Base-by-base conservation (phyloP, 1,284 basidiomycete genomes). In the Takashimella tepidaria region DNA sequence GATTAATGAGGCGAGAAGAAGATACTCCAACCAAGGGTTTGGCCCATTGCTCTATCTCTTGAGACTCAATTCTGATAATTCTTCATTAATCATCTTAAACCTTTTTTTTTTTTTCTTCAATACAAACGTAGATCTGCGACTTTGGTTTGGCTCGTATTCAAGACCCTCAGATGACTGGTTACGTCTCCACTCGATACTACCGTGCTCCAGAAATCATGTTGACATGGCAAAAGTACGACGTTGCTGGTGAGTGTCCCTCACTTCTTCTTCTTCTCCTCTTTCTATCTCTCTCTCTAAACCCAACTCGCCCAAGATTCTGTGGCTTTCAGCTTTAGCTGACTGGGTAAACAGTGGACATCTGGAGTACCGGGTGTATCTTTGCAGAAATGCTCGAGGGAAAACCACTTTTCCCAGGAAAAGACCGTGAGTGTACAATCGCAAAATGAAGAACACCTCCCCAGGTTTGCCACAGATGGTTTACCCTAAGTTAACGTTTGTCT, bases 171-270 rank as follows among this genome's bases (percentile, higher is more conserved):
- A 98, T 99, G 96, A 98, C 96, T 4, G 96, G 96, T 58, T 99
- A 98, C 74, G 95, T 98, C 60, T 98, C 93, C 58, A 99, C 95
- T 54, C 83, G 96, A 66, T 98, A 98, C 79, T 98, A 99, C 77
- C 88, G 96, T 51, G 96, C 95, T 3, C 95, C 95, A 5, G 95
- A 99, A 77, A 98, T 99, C 79, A 99, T 99, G 96, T 83, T 99
- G 71, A 99, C 95, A 45, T 98, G 96, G 96, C 95, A 98, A 76
- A 98, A 98, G 79, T 98, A 98, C 79, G 96, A 98, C 75, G 95
- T 98, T 53, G 96, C 92, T 23, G 79, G 79, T 79, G 57, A 63
- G 77, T 75, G 4, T 8, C 20, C 11, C 12, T n/a, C 8, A 41
- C n/a, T 26, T 16, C 8, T 20, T 31, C 5, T 23, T n/a, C n/a